Evolutionary conservation across 2,329 filamentous ascomycete species (phyloP).

Genomic region (Verticillium zaregamsianum): DNA sequence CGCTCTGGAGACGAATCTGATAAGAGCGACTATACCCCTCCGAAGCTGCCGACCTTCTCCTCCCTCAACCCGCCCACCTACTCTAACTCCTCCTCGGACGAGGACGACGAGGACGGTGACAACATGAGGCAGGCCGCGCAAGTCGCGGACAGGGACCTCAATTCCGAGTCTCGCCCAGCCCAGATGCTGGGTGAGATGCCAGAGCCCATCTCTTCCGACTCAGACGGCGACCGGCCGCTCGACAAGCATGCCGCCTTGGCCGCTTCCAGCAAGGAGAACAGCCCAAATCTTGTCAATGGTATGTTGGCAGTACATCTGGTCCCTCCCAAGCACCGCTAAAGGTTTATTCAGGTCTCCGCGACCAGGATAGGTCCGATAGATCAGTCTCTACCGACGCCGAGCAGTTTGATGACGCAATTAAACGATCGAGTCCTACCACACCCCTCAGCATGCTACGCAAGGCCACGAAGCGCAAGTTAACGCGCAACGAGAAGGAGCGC

Average conservation of each 20-base stretch:
- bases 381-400: not conserved
- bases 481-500: not conserved
- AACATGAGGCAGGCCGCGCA: slow-evolving; percentile 1
- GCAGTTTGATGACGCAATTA: not conserved
- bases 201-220: not conserved
- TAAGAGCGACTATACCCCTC: not conserved
- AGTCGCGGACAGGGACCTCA: slow-evolving; percentile 2
- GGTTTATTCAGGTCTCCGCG: not conserved
- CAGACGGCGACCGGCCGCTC: not conserved
- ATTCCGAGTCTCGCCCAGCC: not conserved
- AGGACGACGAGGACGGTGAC: slow-evolving; percentile 1
- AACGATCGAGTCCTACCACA: not conserved
- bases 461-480: not conserved
- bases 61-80: slow-evolving; percentile 1
- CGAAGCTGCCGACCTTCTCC: slow-evolving; percentile 1
- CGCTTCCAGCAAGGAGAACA: not conserved
- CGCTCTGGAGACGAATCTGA: slow-evolving; percentile 3
- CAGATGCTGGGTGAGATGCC: not conserved
- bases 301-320: not conserved
- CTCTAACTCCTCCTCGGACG: not conserved
- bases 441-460: not conserved
- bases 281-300: not conserved
- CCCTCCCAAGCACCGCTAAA: not conserved
- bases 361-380: no score
- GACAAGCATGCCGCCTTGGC: not conserved